Conservation (phyloP, 768 basidiomycete species). For the Amanita subjunquillea region DNA sequence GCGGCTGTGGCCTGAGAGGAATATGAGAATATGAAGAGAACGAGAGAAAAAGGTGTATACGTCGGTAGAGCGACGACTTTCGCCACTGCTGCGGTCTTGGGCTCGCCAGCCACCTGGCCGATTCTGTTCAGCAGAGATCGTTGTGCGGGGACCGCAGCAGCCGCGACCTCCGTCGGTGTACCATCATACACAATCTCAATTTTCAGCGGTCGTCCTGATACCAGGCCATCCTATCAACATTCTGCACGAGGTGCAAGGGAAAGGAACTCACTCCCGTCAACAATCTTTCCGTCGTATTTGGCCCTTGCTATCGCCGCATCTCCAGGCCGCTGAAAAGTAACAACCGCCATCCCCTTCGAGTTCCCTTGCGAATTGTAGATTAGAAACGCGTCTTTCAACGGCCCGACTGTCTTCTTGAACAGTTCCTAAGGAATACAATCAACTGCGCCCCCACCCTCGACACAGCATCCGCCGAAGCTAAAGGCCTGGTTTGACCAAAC, state of each 20-base stretch:
- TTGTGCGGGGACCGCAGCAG: constrained; percentile 8
- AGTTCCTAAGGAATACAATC: constrained; percentile 38
- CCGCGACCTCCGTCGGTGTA: constrained; percentile 13
- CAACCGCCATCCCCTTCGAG: constrained; percentile 76
- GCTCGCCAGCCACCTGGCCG: constrained; percentile 10
- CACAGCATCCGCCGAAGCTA: no score
- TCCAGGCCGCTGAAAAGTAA: constrained; percentile 49
- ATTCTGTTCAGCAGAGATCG: constrained; percentile 22
- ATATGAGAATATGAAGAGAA: not conserved
- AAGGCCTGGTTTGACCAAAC: not conserved
- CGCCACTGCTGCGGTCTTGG: constrained; percentile 5
- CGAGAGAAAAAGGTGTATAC: not conserved
- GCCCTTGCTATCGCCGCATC: constrained; percentile 54
- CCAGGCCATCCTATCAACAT: not conserved
- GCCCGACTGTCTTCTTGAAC: constrained; percentile 69
- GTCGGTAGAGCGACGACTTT: constrained; percentile 1
- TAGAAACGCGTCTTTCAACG: constrained; percentile 58
- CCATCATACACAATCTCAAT: constrained; percentile 45
- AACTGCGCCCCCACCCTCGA: constrained; percentile 1
- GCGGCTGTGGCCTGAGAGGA: constrained; percentile 2
- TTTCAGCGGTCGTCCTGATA: constrained; percentile 55
- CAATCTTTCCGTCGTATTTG: constrained; percentile 70
- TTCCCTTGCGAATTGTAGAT: constrained; percentile 67
- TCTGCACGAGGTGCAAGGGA: not conserved
- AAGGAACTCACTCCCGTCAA: constrained; percentile 45